phyloP scores from a whole-genome alignment of 2,329 filamentous ascomycete species.

The Aspergillus ibericus region DNA sequence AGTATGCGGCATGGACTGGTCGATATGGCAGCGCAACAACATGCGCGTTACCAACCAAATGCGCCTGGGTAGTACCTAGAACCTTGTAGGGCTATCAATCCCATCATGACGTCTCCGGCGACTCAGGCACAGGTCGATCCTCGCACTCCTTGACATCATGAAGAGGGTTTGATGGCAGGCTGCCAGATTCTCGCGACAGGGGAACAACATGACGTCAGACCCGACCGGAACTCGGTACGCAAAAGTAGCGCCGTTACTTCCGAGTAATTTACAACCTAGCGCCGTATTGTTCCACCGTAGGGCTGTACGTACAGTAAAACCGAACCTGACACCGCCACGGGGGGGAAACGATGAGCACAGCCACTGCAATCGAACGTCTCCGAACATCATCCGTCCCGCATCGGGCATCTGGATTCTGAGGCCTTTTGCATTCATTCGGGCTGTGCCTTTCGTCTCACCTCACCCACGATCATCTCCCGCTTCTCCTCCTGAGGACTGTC shows the following conservation, averaged over 20 bases:
- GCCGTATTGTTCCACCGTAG: not conserved
- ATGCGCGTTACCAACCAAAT: too few relatives aligned
- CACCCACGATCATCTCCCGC: not conserved
- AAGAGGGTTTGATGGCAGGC: not conserved
- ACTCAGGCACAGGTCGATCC: not conserved
- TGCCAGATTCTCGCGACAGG: not conserved
- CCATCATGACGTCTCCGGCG: not conserved
- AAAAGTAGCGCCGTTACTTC: too few relatives aligned
- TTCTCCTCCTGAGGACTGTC: not conserved
- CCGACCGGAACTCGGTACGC: not conserved
- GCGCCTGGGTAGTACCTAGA: not conserved
- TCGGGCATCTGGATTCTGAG: constrained; percentile 15
- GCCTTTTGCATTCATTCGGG: constrained; percentile 4
- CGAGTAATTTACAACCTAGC: not conserved
- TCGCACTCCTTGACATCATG: not conserved
- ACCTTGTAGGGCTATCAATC: not conserved
- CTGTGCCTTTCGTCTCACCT: not conserved
- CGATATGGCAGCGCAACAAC: not conserved
- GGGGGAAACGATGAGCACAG: not conserved
- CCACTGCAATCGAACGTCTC: constrained; percentile 13
- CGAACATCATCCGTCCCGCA: constrained; percentile 15
- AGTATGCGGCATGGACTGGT: not conserved
- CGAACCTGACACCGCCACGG: constrained; percentile 14
- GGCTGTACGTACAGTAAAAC: not conserved
- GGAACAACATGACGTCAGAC: not conserved